These are phyloP conservation scores for Cajanus cajan DNA, from an alignment of 306 rosid species.

Conservation along the genomic window DNA sequence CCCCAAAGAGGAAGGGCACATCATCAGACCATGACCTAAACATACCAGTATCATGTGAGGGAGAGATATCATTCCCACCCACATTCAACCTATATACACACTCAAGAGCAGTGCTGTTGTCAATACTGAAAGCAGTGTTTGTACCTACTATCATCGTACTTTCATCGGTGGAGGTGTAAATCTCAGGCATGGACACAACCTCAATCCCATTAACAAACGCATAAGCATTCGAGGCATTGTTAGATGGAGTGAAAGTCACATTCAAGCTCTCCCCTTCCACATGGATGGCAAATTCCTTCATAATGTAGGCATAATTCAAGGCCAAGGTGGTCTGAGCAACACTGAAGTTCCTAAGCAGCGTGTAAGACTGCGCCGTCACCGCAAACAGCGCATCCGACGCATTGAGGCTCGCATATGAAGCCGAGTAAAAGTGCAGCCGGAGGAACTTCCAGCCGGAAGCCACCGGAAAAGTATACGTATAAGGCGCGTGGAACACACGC, in stretches of 20 bases:
- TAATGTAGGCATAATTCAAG: conserved; percentile 54
- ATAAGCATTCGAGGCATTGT: conserved; percentile 50
- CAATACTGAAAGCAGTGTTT: conserved; percentile 25
- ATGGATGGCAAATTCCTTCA: conserved; percentile 62
- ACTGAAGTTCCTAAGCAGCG: conserved; percentile 73
- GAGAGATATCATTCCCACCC: conserved; percentile 85
- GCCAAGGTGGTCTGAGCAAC: conserved; percentile 59
- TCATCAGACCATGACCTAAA: conserved; percentile 87
- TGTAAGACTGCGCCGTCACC: conserved; percentile 53
- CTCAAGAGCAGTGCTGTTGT: conserved; percentile 70
- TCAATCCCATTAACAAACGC: conserved; percentile 97
- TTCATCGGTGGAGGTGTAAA: conserved; percentile 52
- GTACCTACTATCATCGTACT: conserved; percentile 52
- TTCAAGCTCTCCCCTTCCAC: conserved; percentile 62
- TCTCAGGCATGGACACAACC: conserved; percentile 82
- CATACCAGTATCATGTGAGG: conserved; percentile 75
- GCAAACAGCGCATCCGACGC: conserved; percentile 60
- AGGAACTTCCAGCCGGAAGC: conserved; percentile 72
- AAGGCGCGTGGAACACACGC: conserved; percentile 50
- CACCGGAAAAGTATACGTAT: conserved; percentile 76
- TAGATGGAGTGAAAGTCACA: conserved; percentile 69
- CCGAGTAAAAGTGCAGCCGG: conserved; percentile 71
- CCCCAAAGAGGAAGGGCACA: conserved; percentile 52
- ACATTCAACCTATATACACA: conserved; percentile 71
- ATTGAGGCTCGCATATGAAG: conserved; percentile 57